Conservation (phyloP, 2,329 filamentous ascomycete species). For the Calonectria multiphialidica region DNA sequence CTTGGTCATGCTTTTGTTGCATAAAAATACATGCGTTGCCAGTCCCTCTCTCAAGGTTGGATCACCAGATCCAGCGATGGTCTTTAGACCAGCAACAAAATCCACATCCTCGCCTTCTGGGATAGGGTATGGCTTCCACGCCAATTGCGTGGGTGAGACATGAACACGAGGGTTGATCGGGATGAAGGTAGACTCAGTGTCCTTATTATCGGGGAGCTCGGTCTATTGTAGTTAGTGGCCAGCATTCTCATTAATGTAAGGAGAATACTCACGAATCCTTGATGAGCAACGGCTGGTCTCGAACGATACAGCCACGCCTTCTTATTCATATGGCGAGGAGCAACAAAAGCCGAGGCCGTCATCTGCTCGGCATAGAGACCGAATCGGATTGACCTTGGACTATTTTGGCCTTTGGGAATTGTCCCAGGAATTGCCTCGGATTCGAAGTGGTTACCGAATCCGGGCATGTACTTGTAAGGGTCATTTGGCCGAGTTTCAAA, state of each 20-base stretch:
- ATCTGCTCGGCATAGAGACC: conserved; percentile 57
- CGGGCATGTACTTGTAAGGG: conserved; percentile 64
- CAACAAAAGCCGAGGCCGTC: conserved; percentile 49
- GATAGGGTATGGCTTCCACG: conserved; percentile 29
- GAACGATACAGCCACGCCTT: conserved; percentile 44
- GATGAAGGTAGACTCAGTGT: conserved; percentile 30
- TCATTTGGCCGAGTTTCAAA: conserved; percentile 56
- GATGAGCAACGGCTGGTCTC: conserved; percentile 43
- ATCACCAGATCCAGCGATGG: conserved; percentile 61
- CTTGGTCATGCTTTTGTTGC: conserved; percentile 58
- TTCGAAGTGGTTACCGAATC: not conserved
- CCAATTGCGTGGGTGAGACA: conserved; percentile 31
- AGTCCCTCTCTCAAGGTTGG: conserved; percentile 60
- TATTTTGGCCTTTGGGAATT: conserved; percentile 57
- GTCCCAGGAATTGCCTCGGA: conserved; percentile 59
- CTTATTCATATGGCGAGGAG: conserved; percentile 42
- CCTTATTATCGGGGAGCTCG: conserved; percentile 1
- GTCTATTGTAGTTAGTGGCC: not conserved
- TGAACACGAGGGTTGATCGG: conserved; percentile 32
- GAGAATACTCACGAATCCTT: conserved; percentile 30
- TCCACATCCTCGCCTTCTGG: conserved; percentile 47
- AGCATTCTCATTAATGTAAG: not conserved
- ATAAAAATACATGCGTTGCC: conserved; percentile 60
- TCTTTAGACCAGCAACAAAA: conserved; percentile 60
- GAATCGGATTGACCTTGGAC: conserved; percentile 52